Conservation (phyloP, 139 green algal genomes). For the Nannochloris sp. region DNA sequence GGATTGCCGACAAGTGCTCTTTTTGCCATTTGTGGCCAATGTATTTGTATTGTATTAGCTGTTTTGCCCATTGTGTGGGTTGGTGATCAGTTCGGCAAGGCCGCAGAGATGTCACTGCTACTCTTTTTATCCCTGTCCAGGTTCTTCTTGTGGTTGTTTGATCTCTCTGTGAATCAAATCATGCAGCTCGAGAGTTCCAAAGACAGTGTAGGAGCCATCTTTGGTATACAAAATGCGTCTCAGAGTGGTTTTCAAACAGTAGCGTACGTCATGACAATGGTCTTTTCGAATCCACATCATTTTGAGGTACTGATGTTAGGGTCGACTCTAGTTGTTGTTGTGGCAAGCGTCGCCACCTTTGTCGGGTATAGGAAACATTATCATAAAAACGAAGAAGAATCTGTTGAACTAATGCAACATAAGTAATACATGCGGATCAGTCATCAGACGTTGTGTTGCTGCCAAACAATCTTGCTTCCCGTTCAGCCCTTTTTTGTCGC, state of each 20-base stretch:
- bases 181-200: constrained; percentile 52
- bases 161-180: constrained; percentile 70
- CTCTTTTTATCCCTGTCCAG: constrained; percentile 49
- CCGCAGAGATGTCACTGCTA: constrained; percentile 41
- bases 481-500: too few species aligned
- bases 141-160: constrained; percentile 71
- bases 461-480: neutral
- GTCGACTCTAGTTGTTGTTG: constrained; percentile 27
- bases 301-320: constrained; percentile 49
- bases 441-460: neutral
- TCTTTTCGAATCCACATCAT: constrained; percentile 15
- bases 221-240: constrained; percentile 64
- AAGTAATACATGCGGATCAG: neutral
- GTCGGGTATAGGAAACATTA: too few species aligned
- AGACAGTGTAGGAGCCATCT: constrained; percentile 44
- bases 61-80: constrained; percentile 2
- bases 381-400: neutral
- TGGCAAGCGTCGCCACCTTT: constrained; percentile 5
- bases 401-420: neutral
- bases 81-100: neutral
- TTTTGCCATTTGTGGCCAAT: constrained; percentile 42
- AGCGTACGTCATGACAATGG: constrained; percentile 43
- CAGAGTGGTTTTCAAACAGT: constrained; percentile 57
- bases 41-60: constrained; percentile 25
- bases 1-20: constrained; percentile 27